Conservation (phyloP, 2,329 filamentous ascomycete species). For the Aspergillus neotritici region DNA sequence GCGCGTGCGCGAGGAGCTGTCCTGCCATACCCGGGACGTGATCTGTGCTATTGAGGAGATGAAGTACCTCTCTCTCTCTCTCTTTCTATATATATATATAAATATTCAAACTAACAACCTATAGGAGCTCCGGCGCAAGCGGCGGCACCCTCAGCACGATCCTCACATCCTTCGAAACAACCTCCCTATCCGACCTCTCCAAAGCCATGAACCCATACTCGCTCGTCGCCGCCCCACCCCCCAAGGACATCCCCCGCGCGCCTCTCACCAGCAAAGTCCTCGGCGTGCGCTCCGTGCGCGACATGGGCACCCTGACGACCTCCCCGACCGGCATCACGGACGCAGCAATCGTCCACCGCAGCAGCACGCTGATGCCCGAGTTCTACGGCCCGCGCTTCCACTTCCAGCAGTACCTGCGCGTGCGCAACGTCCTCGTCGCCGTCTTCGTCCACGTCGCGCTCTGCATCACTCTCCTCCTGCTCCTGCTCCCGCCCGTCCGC, state of each 20-base stretch:
- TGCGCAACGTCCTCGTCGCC: constrained; percentile 46
- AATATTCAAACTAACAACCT: constrained; percentile 6
- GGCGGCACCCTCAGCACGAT: constrained; percentile 63
- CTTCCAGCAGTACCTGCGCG: constrained; percentile 53
- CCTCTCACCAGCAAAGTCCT: constrained; percentile 33
- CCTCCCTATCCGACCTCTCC: constrained; percentile 42
- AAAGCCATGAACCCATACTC: constrained; percentile 48
- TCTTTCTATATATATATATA: neutral
- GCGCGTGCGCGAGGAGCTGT: constrained; percentile 48
- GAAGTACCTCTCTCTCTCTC: constrained; percentile 35
- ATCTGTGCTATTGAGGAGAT: constrained; percentile 50
- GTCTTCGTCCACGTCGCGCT: constrained; percentile 47
- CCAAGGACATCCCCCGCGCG: constrained; percentile 27
- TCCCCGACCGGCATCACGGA: constrained; percentile 51
- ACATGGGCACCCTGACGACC: constrained; percentile 55
- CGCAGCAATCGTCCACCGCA: constrained; percentile 54
- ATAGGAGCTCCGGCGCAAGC: constrained; percentile 42
- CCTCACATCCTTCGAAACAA: constrained; percentile 50
- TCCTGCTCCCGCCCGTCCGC: constrained; percentile 50
- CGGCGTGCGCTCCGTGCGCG: constrained; percentile 50
- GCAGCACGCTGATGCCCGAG: constrained; percentile 53
- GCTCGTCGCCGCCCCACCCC: constrained; percentile 41
- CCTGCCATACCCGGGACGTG: constrained; percentile 47
- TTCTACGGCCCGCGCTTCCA: constrained; percentile 55
- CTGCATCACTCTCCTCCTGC: constrained; percentile 40